Conservation (phyloP, 306 rosid genomes). For the Pterocarpus santalinus region DNA sequence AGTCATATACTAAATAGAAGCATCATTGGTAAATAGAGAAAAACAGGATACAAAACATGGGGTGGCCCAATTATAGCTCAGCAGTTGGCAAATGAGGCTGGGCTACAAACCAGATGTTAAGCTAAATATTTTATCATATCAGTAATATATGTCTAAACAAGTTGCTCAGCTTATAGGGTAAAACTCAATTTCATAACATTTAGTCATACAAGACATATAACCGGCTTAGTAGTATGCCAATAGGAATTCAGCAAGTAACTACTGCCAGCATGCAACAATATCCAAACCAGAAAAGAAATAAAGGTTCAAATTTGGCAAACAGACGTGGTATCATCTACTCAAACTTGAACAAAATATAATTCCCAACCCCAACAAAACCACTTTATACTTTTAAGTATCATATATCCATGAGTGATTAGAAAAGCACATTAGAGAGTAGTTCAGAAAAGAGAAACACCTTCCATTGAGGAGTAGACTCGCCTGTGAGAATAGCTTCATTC, state of each 20-base stretch:
- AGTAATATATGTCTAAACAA: conserved; percentile 15
- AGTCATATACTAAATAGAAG: conserved; percentile 24
- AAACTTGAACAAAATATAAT: background rate
- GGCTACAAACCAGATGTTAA: conserved; percentile 16
- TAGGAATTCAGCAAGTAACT: conserved; percentile 20
- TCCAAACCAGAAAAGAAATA: conserved; percentile 13
- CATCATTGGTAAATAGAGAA: background rate
- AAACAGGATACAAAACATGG: conserved; percentile 14
- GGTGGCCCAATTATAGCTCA: conserved; percentile 9
- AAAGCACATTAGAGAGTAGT: conserved; percentile 41
- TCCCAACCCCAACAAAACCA: conserved; percentile 2
- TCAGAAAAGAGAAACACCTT: conserved; percentile 76
- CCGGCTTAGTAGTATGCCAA: background rate
- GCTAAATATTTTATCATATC: background rate
- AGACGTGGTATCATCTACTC: conserved; percentile 12
- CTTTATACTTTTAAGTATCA: conserved; percentile 1
- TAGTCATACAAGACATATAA: background rate
- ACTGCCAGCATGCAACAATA: conserved; percentile 13
- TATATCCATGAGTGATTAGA: conserved; percentile 3
- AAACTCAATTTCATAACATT: background rate
- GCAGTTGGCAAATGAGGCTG: conserved; percentile 2
- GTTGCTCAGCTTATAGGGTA: conserved; percentile 15
- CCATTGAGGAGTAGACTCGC: conserved; percentile 99
- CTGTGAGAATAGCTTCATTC: conserved; percentile 99
- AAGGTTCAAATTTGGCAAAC: conserved; percentile 10